Evolutionary conservation across 2,329 filamentous ascomycete genomes (phyloP).

Genomic region (Hypoxylon sp.): DNA sequence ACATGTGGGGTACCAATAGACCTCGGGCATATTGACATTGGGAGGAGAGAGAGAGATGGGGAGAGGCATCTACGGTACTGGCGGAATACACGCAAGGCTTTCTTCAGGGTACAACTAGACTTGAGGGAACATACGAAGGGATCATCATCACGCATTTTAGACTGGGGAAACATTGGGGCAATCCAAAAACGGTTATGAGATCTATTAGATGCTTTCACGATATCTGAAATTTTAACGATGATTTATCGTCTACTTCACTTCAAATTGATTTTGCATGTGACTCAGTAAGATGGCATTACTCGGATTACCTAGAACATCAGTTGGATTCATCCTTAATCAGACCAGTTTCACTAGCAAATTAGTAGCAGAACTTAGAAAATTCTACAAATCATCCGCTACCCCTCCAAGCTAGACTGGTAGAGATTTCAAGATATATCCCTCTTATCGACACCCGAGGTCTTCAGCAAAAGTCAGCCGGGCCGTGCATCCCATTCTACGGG

Average conservation of each 20-base stretch:
- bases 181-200: slow-evolving; percentile 23
- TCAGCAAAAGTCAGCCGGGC: not conserved
- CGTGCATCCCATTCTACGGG: not conserved
- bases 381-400: not conserved
- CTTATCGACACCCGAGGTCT: not conserved
- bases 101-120: slow-evolving; percentile 9
- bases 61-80: slow-evolving; percentile 30
- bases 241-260: slow-evolving; percentile 1
- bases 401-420: not conserved
- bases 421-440: not conserved
- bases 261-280: slow-evolving; percentile 3
- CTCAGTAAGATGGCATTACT: not conserved
- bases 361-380: not conserved
- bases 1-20: slow-evolving; percentile 38
- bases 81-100: slow-evolving; percentile 28
- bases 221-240: slow-evolving; percentile 1
- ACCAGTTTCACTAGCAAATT: slow-evolving; percentile 1
- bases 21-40: slow-evolving; percentile 30
- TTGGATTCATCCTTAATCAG: slow-evolving; percentile 1
- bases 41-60: slow-evolving; percentile 6
- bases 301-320: not conserved
- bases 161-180: slow-evolving; percentile 13
- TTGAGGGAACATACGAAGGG: slow-evolving; percentile 26
- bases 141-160: slow-evolving; percentile 20
- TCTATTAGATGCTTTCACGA: slow-evolving; percentile 13